phyloP scores from a whole-genome alignment of 2,329 filamentous ascomycete species.

The Metarhizium guizhouense region DNA sequence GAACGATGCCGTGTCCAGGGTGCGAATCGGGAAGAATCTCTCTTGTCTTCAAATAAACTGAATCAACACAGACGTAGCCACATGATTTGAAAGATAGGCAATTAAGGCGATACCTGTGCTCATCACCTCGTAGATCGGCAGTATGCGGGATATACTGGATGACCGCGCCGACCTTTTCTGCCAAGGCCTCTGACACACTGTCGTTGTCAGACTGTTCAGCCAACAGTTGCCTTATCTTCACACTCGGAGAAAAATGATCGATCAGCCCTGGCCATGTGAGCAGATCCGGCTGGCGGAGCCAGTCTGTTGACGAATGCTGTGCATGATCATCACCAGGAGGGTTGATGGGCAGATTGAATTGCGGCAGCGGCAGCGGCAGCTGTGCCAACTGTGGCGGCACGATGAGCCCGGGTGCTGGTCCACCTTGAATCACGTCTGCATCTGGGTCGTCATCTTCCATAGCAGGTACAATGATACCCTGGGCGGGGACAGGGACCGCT shows the following conservation, averaged over 20 bases:
- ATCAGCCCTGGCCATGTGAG: constrained; percentile 34
- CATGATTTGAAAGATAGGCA: constrained; percentile 49
- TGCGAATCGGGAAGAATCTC: constrained; percentile 18
- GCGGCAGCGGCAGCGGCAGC: not conserved
- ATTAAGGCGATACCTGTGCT: constrained; percentile 21
- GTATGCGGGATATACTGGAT: constrained; percentile 1
- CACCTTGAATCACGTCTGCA: not conserved
- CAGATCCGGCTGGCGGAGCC: constrained; percentile 17
- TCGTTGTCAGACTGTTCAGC: not conserved
- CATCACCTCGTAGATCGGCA: constrained; percentile 15
- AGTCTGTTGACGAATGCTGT: not conserved
- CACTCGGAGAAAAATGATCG: constrained; percentile 30
- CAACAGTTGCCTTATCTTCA: constrained; percentile 16
- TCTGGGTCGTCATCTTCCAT: not conserved
- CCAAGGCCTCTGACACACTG: not conserved
- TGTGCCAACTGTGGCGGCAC: not conserved
- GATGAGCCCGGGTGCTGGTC: not conserved
- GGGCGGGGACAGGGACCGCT: not conserved
- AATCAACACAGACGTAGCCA: constrained; percentile 45
- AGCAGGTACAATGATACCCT: not conserved
- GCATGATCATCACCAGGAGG: not conserved
- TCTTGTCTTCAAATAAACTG: constrained; percentile 25
- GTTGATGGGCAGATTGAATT: not conserved
- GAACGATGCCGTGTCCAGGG: not conserved
- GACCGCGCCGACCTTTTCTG: not conserved